Evolutionary conservation across 2,329 filamentous ascomycete genomes (phyloP).

Genomic region (Meredithiella fracta): DNA sequence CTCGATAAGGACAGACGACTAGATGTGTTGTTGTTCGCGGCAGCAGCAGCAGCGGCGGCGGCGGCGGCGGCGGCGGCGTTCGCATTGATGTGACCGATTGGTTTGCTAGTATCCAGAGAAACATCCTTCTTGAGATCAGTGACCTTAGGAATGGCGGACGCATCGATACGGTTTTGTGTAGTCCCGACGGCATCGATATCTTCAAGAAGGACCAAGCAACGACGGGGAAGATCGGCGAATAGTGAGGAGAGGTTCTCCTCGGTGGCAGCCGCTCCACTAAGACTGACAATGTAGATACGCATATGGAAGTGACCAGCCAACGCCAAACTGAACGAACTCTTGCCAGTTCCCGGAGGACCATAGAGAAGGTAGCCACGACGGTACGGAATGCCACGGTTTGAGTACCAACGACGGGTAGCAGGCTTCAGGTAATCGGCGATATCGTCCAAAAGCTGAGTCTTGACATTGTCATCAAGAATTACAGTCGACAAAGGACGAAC

Average conservation of each 20-base stretch:
- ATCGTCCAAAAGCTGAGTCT: slow-evolving; percentile 42
- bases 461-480: slow-evolving; percentile 44
- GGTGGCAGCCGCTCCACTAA: slow-evolving; percentile 44
- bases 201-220: slow-evolving; percentile 58
- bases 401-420: slow-evolving; percentile 58
- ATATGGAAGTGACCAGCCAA: slow-evolving; percentile 54
- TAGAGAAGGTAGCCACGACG: slow-evolving; percentile 68
- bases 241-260: slow-evolving; percentile 49
- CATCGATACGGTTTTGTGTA: slow-evolving; percentile 37
- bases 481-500: slow-evolving; percentile 48
- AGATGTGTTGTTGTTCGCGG: neutral
- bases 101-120: neutral
- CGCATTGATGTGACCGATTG: no score
- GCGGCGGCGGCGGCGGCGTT: no score
- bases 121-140: neutral
- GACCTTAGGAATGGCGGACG: slow-evolving; percentile 3
- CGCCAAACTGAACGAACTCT: slow-evolving; percentile 55
- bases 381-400: slow-evolving; percentile 70
- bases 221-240: slow-evolving; percentile 49
- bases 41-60: neutral
- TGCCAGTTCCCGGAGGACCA: slow-evolving; percentile 67
- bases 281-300: slow-evolving; percentile 54
- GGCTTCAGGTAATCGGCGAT: slow-evolving; percentile 47
- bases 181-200: slow-evolving; percentile 61
- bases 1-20: slow-evolving; percentile 51